These are phyloP conservation scores for Geosmithia putterillii DNA, from an alignment of 2,329 filamentous ascomycete genomes.

Conservation along the genomic window DNA sequence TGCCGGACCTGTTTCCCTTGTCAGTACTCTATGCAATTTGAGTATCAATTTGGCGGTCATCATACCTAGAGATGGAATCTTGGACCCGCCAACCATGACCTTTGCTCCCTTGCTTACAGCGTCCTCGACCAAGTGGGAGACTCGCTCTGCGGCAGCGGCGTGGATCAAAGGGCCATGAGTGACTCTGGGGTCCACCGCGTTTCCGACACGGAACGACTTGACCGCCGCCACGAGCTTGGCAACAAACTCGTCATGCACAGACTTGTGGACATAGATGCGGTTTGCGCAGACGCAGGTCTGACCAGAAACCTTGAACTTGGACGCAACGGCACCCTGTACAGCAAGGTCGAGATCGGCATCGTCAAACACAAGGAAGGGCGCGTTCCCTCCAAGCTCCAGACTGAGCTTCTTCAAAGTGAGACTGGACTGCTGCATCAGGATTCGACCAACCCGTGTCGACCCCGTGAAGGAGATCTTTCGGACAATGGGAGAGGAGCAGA, in stretches of 20 bases:
- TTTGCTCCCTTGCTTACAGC: background rate
- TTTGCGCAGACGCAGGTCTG: slow-evolving; percentile 52
- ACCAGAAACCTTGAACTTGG: slow-evolving; percentile 56
- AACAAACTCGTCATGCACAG: slow-evolving; percentile 38
- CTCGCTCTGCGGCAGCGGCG: background rate
- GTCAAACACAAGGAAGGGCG: slow-evolving; percentile 41
- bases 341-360: slow-evolving; percentile 56
- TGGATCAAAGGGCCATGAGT: slow-evolving; percentile 45
- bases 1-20: background rate
- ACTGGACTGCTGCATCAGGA: slow-evolving; percentile 54
- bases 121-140: background rate
- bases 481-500: slow-evolving; percentile 19
- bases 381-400: slow-evolving; percentile 51
- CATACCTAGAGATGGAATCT: background rate
- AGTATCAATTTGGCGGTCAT: background rate
- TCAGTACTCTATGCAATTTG: background rate
- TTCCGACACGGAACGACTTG: slow-evolving; percentile 36
- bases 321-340: slow-evolving; percentile 48
- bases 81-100: background rate
- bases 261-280: slow-evolving; percentile 24
- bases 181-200: slow-evolving; percentile 30
- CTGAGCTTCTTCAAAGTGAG: slow-evolving; percentile 58
- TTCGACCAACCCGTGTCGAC: slow-evolving; percentile 25
- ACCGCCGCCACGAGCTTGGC: slow-evolving; percentile 34
- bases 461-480: slow-evolving; percentile 64